Conservation (phyloP, 208 protist genomes). For the Borovskyia barvae region DNA sequence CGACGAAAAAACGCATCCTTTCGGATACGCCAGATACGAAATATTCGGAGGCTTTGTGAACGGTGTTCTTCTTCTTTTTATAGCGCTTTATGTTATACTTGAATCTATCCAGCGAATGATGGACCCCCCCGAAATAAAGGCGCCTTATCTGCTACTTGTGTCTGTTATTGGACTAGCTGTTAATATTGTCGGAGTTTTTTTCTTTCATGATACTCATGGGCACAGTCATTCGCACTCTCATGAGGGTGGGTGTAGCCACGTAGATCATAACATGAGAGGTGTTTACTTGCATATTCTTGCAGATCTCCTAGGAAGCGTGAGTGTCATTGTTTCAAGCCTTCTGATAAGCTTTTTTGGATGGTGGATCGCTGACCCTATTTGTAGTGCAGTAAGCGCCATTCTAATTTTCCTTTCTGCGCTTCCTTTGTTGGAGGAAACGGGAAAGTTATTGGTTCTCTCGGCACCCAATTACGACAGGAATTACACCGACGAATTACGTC, state of each 20-base stretch:
- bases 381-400: conserved; percentile 59
- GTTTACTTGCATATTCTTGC: conserved; percentile 90
- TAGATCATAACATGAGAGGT: conserved; percentile 83
- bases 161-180: conserved; percentile 79
- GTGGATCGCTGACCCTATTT: conserved; percentile 77
- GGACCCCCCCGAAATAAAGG: conserved; percentile 76
- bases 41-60: conserved; percentile 87
- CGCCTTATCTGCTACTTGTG: conserved; percentile 73
- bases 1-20: conserved; percentile 79
- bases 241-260: conserved; percentile 23
- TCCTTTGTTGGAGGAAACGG: conserved; percentile 75
- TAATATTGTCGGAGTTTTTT: conserved; percentile 80
- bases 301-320: conserved; percentile 83
- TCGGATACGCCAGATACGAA: conserved; percentile 84
- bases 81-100: conserved; percentile 73
- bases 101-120: conserved; percentile 80
- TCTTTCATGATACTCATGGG: conserved; percentile 76
- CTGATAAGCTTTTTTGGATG: conserved; percentile 59
- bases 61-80: conserved; percentile 78
- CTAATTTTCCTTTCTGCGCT: conserved; percentile 76
- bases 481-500: conserved; percentile 17
- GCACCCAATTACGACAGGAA: conserved; percentile 25
- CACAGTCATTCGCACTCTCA: conserved; percentile 52
- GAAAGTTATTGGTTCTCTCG: conserved; percentile 65
- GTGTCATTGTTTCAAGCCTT: conserved; percentile 80